Conservation (phyloP, 306 rosid species). For the Castanospermum australe region DNA sequence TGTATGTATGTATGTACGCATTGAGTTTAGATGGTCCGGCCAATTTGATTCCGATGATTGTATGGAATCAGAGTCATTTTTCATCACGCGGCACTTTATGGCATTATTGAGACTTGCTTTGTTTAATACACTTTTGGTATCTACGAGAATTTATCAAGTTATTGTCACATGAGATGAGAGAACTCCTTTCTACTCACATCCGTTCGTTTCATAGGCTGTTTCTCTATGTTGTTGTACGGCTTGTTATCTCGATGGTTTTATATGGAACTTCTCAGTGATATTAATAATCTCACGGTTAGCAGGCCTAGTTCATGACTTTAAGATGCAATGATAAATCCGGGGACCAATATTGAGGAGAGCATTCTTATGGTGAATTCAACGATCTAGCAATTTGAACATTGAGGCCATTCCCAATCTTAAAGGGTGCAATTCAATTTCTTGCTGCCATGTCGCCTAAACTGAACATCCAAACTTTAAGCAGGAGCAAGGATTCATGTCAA, state of each 20-base stretch:
- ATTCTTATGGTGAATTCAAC: not conserved
- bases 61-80: conserved; percentile 30
- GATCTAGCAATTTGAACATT: not conserved
- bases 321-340: not conserved
- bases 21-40: conserved; percentile 21
- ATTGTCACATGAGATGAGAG: not conserved
- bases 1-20: conserved; percentile 21
- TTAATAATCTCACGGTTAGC: no score
- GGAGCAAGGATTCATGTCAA: not conserved
- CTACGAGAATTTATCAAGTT: not conserved
- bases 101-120: conserved; percentile 15
- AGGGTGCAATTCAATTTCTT: not conserved
- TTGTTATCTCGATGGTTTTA: not conserved
- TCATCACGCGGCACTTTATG: conserved; percentile 16
- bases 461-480: conserved; percentile 1
- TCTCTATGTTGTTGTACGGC: not conserved
- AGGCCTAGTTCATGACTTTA: not conserved
- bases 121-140: not conserved
- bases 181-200: not conserved
- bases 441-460: not conserved
- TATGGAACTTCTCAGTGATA: no score
- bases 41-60: conserved; percentile 32
- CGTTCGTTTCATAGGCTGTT: not conserved
- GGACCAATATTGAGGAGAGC: not conserved
- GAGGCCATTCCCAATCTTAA: not conserved